Evolutionary conservation across 768 basidiomycete genomes (phyloP).

Genomic region (Hemileccinum rubropunctum): DNA sequence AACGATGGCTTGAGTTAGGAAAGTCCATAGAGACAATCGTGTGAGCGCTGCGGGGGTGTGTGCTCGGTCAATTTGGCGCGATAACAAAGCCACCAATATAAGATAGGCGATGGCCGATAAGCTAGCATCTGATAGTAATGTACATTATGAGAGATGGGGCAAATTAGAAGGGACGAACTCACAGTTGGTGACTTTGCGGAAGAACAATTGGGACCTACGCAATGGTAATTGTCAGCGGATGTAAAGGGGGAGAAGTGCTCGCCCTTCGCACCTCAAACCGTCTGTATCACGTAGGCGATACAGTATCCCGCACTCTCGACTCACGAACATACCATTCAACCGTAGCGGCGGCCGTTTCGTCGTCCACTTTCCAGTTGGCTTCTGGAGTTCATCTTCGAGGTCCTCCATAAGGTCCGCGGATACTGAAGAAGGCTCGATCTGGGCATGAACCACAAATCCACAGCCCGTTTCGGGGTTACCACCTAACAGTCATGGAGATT

Average conservation of each 20-base stretch:
- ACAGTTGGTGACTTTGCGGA: constrained; percentile 73
- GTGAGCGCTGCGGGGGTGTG: constrained; percentile 77
- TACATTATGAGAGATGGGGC: constrained; percentile 4
- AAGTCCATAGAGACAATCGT: constrained; percentile 80
- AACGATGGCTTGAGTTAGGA: constrained; percentile 72
- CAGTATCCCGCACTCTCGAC: constrained; percentile 77
- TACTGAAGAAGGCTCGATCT: constrained; percentile 55
- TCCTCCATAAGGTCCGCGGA: constrained; percentile 59
- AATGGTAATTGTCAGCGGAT: background rate
- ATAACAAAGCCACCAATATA: constrained; percentile 59
- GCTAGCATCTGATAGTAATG: constrained; percentile 59
- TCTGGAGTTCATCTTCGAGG: constrained; percentile 69
- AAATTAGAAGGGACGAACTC: constrained; percentile 15
- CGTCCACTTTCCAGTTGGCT: constrained; percentile 70
- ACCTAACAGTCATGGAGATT: constrained; percentile 33
- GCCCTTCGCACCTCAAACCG: constrained; percentile 59
- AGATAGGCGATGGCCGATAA: constrained; percentile 66
- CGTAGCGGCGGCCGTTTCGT: constrained; percentile 52
- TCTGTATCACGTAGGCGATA: constrained; percentile 63
- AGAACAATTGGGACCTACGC: constrained; percentile 57
- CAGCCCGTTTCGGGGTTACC: constrained; percentile 50
- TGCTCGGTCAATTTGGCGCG: constrained; percentile 71
- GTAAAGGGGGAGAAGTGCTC: background rate
- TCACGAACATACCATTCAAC: constrained; percentile 66
- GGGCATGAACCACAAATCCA: constrained; percentile 63